These are phyloP conservation scores for Vanilla planifolia DNA, from an alignment of 106 monocot genomes.

Conservation along the genomic window DNA sequence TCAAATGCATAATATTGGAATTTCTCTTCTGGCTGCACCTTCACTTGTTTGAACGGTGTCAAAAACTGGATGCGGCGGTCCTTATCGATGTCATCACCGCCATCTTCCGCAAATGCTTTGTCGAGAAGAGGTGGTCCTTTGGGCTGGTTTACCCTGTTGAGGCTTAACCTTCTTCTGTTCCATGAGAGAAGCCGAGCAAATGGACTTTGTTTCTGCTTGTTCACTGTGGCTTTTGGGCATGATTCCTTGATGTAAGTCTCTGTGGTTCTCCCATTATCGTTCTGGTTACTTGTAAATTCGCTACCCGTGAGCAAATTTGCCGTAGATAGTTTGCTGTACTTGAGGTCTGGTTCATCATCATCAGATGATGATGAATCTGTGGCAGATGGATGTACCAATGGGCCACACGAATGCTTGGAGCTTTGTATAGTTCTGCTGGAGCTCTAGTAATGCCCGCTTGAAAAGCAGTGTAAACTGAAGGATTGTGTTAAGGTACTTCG, in stretches of 20 bases:
- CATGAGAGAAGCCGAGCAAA: slow-evolving; percentile 10
- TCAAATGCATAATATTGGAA: not conserved
- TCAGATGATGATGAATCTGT: too few species aligned
- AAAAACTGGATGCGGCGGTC: not conserved
- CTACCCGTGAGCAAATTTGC: too few species aligned
- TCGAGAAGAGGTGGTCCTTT: slow-evolving; percentile 3
- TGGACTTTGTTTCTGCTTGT: slow-evolving; percentile 9
- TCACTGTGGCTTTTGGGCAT: too few species aligned
- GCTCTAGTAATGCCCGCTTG: slow-evolving; percentile 5
- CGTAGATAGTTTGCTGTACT: too few species aligned
- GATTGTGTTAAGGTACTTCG: slow-evolving; percentile 10
- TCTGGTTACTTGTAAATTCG: too few species aligned
- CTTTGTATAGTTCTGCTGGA: not conserved
- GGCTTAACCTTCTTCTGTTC: not conserved
- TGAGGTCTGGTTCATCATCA: too few species aligned
- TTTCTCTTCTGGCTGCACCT: slow-evolving; percentile 4
- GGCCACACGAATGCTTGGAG: too few species aligned
- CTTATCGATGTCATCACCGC: slow-evolving; percentile 10
- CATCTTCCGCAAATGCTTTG: not conserved
- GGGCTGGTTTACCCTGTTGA: not conserved
- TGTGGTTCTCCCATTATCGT: too few species aligned
- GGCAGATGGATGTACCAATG: too few species aligned
- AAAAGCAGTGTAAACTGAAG: slow-evolving; percentile 14
- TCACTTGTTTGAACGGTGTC: not conserved
- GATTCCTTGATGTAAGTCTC: too few species aligned